phyloP scores from a whole-genome alignment of 176 grass and related monocot genomes.

The Oryza coarctata region DNA sequence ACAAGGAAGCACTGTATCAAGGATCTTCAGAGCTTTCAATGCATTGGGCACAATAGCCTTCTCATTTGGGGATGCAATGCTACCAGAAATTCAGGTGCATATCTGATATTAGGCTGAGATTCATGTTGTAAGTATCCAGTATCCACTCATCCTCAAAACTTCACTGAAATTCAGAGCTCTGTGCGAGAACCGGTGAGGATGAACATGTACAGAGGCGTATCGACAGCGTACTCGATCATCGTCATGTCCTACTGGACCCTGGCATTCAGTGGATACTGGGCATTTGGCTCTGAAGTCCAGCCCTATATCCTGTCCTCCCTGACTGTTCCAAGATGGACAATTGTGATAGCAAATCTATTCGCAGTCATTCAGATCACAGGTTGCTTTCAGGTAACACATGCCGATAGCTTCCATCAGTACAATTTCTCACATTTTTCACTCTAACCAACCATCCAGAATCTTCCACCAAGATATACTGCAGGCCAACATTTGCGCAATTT shows the following conservation, averaged over 20 bases:
- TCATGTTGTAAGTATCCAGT: background rate
- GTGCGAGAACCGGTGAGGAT: conserved; percentile 52
- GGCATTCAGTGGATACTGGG: conserved; percentile 75
- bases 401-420: background rate
- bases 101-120: background rate
- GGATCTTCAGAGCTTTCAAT: conserved; percentile 66
- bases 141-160: background rate
- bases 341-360: conserved; percentile 84
- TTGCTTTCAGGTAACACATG: conserved; percentile 71
- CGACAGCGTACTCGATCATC: conserved; percentile 54
- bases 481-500: conserved; percentile 62
- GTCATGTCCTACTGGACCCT: conserved; percentile 70
- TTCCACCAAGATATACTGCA: conserved; percentile 69
- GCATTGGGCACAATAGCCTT: conserved; percentile 76
- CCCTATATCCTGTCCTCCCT: conserved; percentile 78
- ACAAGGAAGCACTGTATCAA: conserved; percentile 48
- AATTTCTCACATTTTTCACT: background rate
- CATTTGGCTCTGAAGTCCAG: conserved; percentile 67
- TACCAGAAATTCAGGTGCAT: conserved; percentile 76
- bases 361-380: conserved; percentile 83
- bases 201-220: conserved; percentile 79
- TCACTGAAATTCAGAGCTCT: conserved; percentile 40
- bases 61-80: conserved; percentile 89
- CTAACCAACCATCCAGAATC: background rate
- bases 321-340: conserved; percentile 60